These are phyloP conservation scores for Tranzscheliella williamsii DNA, from an alignment of 1,284 basidiomycete genomes.

Conservation along the genomic window DNA sequence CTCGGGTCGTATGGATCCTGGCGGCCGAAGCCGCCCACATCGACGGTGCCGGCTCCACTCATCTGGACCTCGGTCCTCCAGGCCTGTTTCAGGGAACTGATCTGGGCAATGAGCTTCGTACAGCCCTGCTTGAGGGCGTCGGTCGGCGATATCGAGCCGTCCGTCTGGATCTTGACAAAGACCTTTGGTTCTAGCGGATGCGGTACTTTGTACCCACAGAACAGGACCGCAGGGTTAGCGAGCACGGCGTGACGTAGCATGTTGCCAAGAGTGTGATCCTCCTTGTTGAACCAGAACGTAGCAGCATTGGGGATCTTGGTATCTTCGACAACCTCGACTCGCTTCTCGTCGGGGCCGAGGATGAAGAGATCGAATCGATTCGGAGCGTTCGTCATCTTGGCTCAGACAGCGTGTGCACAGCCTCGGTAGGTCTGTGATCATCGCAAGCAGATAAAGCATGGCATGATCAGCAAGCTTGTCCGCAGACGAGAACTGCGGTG, in stretches of 20 bases:
- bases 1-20: conserved; percentile 25
- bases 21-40: conserved; percentile 22
- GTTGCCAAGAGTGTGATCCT: conserved; percentile 95
- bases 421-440: no score
- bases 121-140: conserved; percentile 83
- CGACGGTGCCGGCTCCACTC: conserved; percentile 37
- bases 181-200: conserved; percentile 94
- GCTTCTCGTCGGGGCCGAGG: conserved; percentile 86
- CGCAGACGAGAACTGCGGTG: no score
- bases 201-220: conserved; percentile 96
- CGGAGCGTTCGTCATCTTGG: conserved; percentile 72
- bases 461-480: no score
- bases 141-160: conserved; percentile 81
- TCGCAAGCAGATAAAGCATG: no score
- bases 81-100: conserved; percentile 65
- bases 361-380: conserved; percentile 89
- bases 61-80: conserved; percentile 65
- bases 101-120: conserved; percentile 76
- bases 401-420: no score
- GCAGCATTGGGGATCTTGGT: conserved; percentile 97
- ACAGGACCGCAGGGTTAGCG: conserved; percentile 66
- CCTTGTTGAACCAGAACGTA: conserved; percentile 88
- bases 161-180: conserved; percentile 91
- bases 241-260: conserved; percentile 76
- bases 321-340: conserved; percentile 89